Evolutionary conservation across 2,329 filamentous ascomycete genomes (phyloP).

Genomic region (Fusarium sarcochroum): DNA sequence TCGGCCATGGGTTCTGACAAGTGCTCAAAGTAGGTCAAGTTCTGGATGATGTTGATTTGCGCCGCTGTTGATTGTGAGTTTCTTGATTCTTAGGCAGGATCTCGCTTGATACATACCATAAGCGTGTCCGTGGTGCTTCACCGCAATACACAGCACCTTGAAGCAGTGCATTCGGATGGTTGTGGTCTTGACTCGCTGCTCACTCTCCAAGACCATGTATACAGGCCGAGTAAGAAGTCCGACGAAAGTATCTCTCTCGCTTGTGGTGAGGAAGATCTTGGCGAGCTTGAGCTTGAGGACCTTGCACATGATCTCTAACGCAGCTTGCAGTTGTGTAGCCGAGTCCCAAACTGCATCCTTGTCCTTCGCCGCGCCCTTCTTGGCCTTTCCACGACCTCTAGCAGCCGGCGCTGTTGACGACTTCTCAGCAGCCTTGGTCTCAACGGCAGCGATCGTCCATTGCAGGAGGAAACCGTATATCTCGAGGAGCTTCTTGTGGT

Average conservation of each 20-base stretch:
- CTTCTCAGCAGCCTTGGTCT: conserved; percentile 94
- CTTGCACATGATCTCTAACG: conserved; percentile 95
- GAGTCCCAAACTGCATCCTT: conserved; percentile 92
- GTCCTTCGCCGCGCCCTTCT: conserved; percentile 84
- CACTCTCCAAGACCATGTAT: conserved; percentile 94
- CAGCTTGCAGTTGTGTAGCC: conserved; percentile 85
- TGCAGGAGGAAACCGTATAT: conserved; percentile 95
- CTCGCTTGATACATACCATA: conserved; percentile 74
- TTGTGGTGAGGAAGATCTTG: conserved; percentile 95
- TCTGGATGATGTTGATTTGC: conserved; percentile 98
- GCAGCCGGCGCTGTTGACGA: conserved; percentile 76
- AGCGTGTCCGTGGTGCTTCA: conserved; percentile 97
- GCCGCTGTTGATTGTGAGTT: conserved; percentile 72
- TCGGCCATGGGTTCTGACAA: conserved; percentile 99
- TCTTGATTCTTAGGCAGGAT: not conserved
- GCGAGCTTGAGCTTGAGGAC: conserved; percentile 92
- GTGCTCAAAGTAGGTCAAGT: conserved; percentile 97
- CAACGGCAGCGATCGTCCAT: conserved; percentile 95
- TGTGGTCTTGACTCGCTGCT: conserved; percentile 90
- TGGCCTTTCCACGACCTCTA: conserved; percentile 80
- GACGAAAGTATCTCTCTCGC: conserved; percentile 95
- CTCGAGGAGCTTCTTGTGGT: conserved; percentile 93
- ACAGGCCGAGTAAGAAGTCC: conserved; percentile 91
- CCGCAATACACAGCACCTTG: conserved; percentile 94
- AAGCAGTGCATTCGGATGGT: conserved; percentile 96